These are phyloP conservation scores for Raphanus sativus DNA, from an alignment of 345 rosid species.

Conservation along the genomic window DNA sequence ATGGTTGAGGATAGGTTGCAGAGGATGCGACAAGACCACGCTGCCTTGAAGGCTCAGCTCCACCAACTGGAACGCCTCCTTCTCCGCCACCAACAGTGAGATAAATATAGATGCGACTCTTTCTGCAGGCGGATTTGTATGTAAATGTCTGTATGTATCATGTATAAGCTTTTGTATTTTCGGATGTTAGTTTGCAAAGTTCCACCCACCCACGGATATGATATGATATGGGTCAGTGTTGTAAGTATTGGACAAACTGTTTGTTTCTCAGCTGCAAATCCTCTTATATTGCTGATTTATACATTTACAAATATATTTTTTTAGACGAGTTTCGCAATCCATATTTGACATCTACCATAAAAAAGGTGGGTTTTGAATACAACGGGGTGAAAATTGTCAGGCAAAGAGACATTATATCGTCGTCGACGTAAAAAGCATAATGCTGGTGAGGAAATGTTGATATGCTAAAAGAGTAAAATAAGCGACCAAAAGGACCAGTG, in stretches of 20 bases:
- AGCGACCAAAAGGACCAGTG: too few species aligned
- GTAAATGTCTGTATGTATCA: conserved; percentile 12
- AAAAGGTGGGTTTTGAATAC: too few species aligned
- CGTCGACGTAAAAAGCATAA: too few species aligned
- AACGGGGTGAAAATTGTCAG: too few species aligned
- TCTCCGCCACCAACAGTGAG: conserved; percentile 25
- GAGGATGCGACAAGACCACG: conserved; percentile 65
- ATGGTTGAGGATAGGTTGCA: conserved; percentile 74
- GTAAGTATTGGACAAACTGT: neutral
- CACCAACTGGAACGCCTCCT: conserved; percentile 46
- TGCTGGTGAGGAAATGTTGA: too few species aligned
- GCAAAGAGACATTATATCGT: too few species aligned
- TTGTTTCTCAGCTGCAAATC: neutral
- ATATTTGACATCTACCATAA: too few species aligned
- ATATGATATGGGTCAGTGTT: neutral
- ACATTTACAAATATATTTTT: neutral
- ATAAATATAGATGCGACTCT: neutral
- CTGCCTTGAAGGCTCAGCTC: conserved; percentile 54
- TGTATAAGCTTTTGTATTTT: conserved; percentile 9
- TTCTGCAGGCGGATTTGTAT: neutral
- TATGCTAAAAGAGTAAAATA: too few species aligned
- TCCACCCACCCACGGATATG: conserved; percentile 26
- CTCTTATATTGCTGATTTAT: neutral
- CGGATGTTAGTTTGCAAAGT: conserved; percentile 9
- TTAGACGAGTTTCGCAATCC: neutral